Conservation (phyloP, 805 yeast genomes). For the Saccharomycopsis lassenensis region DNA sequence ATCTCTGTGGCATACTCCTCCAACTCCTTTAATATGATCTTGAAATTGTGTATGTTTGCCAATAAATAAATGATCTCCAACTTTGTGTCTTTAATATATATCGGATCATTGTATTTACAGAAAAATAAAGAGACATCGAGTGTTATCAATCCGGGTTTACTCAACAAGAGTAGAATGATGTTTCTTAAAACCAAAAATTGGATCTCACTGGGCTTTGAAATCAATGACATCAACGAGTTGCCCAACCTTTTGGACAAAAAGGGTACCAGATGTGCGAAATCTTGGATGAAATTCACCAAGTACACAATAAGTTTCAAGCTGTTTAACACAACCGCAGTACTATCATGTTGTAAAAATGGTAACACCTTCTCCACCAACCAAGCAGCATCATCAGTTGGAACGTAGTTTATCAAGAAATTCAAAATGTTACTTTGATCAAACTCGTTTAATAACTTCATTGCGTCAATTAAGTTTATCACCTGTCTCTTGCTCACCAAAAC, state of each 20-base stretch:
- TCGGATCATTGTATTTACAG: conserved; percentile 75
- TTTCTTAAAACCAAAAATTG: conserved; percentile 78
- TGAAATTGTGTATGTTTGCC: conserved; percentile 54
- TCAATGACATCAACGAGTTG: conserved; percentile 52
- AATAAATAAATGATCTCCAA: conserved; percentile 74
- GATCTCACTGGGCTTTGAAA: conserved; percentile 70
- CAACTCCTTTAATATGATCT: conserved; percentile 57
- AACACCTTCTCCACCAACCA: conserved; percentile 50
- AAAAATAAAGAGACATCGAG: conserved; percentile 74
- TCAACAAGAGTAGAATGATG: conserved; percentile 60
- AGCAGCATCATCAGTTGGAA: conserved; percentile 65
- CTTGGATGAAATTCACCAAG: conserved; percentile 56
- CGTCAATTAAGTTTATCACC: conserved; percentile 31
- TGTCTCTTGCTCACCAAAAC: conserved; percentile 42
- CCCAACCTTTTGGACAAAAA: conserved; percentile 48
- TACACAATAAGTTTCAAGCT: conserved; percentile 64
- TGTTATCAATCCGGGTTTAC: conserved; percentile 46
- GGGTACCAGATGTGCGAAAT: conserved; percentile 45
- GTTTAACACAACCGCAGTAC: conserved; percentile 71
- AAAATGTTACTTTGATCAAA: conserved; percentile 70
- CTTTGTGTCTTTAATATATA: conserved; percentile 82
- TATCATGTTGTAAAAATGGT: conserved; percentile 71
- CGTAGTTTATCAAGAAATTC: conserved; percentile 51
- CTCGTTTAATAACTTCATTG: conserved; percentile 38
- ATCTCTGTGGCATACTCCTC: conserved; percentile 82